Base-by-base conservation (phyloP, 1,284 basidiomycete species). In the Apiotrichum sp. region DNA sequence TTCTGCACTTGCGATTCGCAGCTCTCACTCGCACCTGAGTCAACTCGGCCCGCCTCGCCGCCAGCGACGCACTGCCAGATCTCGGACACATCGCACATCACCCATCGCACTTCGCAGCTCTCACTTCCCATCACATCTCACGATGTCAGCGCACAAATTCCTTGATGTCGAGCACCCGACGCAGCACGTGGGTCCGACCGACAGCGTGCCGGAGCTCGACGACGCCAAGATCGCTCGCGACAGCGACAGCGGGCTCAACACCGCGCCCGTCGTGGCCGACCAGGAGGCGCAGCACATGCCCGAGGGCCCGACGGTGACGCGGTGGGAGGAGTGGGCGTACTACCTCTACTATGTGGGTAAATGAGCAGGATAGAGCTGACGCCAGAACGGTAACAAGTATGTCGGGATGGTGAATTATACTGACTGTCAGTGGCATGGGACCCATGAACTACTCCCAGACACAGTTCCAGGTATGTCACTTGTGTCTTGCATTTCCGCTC, bases 381-480 rank as follows among this genome's bases (percentile, higher is more conserved):
- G n/a, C 31, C 39, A 53, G 42, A 53, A 53, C 11, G 51, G 58
- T 13, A 49, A 59, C 46, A 60, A 54, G 50, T 52, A 40, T 2
- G 50, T 44, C 11, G 6, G 4, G 39, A n/a, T 6, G 29, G 22
- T 22, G 32, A 4, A 9, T 3, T 4, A 6, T 29, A 45, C 50
- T 45, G 13, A 52, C 50, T 14, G 6, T 41, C 44, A 53, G 45
- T 38, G 63, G 63, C 34, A 61, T 62, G 4, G 63, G 63, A 4
- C 63, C 63, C 0, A 57, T 56, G 32, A 77, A 75, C 31, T 88
- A 82, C 67, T 83, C 84, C 9, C 79, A 83, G 76, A 87, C 85
- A 0, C 76, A 88, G 16, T 89, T 89, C 71, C 87, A 89, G 69
- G 80, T 80, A 39, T 9, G 35, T 33, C 6, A 6, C 34, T 7